These are phyloP conservation scores for Aspergillus melleus DNA, from an alignment of 2,329 filamentous ascomycete genomes.

Conservation along the genomic window DNA sequence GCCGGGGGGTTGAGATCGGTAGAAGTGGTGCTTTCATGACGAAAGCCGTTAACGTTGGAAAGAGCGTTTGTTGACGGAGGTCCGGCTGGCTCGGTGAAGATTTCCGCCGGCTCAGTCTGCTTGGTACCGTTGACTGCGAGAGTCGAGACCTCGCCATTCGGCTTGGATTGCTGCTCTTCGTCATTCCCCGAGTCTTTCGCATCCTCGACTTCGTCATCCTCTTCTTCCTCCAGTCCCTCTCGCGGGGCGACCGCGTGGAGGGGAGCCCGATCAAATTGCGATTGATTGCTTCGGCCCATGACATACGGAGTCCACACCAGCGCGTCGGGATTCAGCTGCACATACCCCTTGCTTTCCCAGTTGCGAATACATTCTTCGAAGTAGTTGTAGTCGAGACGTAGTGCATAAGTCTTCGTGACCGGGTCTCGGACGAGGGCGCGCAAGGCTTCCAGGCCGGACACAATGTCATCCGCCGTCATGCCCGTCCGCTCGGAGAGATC, in stretches of 20 bases:
- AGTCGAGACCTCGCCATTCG: constrained; percentile 12
- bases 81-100: constrained; percentile 30
- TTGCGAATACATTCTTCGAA: constrained; percentile 85
- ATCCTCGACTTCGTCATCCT: constrained; percentile 36
- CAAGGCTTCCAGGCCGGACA: constrained; percentile 87
- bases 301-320: constrained; percentile 96
- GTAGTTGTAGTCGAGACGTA: constrained; percentile 81
- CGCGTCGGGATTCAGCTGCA: constrained; percentile 75
- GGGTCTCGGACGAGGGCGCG: constrained; percentile 88
- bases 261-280: constrained; percentile 79
- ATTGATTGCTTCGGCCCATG: constrained; percentile 83
- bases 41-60: constrained; percentile 29
- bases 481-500: constrained; percentile 77
- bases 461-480: constrained; percentile 94
- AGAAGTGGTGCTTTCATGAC: constrained; percentile 19
- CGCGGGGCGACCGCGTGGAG: constrained; percentile 85
- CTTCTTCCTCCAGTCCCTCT: constrained; percentile 55
- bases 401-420: constrained; percentile 81
- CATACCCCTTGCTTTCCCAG: constrained; percentile 85
- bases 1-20: constrained; percentile 15
- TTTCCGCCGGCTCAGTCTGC: constrained; percentile 11
- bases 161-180: constrained; percentile 15
- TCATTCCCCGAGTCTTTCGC: constrained; percentile 22
- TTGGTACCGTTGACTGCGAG: constrained; percentile 17
- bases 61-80: constrained; percentile 37